phyloP scores from a whole-genome alignment of 192 early-diverging fungal genomes.

The Lobosporangium transversale region DNA sequence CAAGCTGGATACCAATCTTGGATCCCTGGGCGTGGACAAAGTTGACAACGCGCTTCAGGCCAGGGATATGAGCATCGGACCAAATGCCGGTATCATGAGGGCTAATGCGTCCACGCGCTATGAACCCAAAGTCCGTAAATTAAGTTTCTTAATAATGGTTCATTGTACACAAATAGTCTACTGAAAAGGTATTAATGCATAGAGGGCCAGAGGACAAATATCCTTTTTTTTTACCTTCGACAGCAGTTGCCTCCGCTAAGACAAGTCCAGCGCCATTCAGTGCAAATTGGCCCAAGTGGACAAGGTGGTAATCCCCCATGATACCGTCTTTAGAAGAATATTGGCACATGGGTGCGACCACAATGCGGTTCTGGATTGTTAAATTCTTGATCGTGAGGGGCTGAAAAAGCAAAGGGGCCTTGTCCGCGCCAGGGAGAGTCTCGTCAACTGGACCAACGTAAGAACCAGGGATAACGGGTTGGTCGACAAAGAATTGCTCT shows the following conservation, averaged over 20 bases:
- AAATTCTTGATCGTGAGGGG: slow-evolving; percentile 73
- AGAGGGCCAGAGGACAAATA: no score
- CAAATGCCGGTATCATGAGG: slow-evolving; percentile 84
- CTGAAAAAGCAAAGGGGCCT: slow-evolving; percentile 62
- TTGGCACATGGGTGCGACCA: slow-evolving; percentile 88
- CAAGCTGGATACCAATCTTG: slow-evolving; percentile 78
- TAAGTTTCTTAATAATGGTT: no score
- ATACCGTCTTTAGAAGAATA: slow-evolving; percentile 76
- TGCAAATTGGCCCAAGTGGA: slow-evolving; percentile 74
- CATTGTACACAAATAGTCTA: no score
- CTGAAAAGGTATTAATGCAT: no score
- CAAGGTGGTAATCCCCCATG: slow-evolving; percentile 69
- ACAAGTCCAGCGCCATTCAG: slow-evolving; percentile 81
- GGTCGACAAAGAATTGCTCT: slow-evolving; percentile 19
- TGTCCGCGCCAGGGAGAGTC: slow-evolving; percentile 10
- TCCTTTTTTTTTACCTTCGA: slow-evolving; percentile 39
- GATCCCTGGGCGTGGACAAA: slow-evolving; percentile 71
- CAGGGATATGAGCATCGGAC: slow-evolving; percentile 78
- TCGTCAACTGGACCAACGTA: slow-evolving; percentile 31
- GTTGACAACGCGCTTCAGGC: slow-evolving; percentile 65
- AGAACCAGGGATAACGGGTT: slow-evolving; percentile 15
- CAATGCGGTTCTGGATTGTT: slow-evolving; percentile 78
- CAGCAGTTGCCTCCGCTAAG: slow-evolving; percentile 82
- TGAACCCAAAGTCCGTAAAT: no score
- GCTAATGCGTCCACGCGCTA: slow-evolving; percentile 74